Evolutionary conservation across 1,284 basidiomycete genomes (phyloP), one percentile per base, ranked within the genome.

Genomic region (Puccinia triticina): DNA sequence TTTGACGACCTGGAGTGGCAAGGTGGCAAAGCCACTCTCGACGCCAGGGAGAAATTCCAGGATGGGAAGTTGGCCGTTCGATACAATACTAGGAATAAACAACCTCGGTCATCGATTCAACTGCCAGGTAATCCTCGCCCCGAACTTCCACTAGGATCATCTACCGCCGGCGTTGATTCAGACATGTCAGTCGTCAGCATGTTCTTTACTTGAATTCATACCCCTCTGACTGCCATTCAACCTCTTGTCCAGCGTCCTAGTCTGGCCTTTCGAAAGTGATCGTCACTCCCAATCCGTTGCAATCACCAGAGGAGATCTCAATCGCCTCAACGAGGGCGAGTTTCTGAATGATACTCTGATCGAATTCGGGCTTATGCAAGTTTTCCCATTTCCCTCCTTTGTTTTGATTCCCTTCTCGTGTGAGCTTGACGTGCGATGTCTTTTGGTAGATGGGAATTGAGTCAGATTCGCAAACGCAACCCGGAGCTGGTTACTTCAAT

Each of bases 301-400:
- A 16, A 80, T 86, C 37, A 85, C 85, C 2, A 82, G 82, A 59
- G 92, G 91, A n/a, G 95, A 97, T 85, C 86, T 92, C 29, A 89
- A 89, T 78, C 91, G 95, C 12, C 87, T 97, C 40, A 88, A 90
- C 69, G 91, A 91, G 0, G 91, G 91, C 34, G 93, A 96, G 86
- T 98, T 92, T 86, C 89, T 99, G 71, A 99, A 99, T 86, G 97
- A 99, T 88, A 96, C 93, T 0, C 88, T 98, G 34, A 94, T 99
- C 67, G 96, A 99, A 86, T 97, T 96, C 86, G 96, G 94, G 2
- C 89, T 99, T 48, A 95, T 94, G 93, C 94, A 85, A 74, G 92
- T 88, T 0, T 26, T 53, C 3, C 23, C 21, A 66, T 48, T 67
- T 72, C 23, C 29, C 48, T 40, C 59, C 21, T 69, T 76, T 40